These are phyloP conservation scores for Mortierella alpina DNA, from an alignment of 192 early-diverging fungal genomes.

Conservation along the genomic window DNA sequence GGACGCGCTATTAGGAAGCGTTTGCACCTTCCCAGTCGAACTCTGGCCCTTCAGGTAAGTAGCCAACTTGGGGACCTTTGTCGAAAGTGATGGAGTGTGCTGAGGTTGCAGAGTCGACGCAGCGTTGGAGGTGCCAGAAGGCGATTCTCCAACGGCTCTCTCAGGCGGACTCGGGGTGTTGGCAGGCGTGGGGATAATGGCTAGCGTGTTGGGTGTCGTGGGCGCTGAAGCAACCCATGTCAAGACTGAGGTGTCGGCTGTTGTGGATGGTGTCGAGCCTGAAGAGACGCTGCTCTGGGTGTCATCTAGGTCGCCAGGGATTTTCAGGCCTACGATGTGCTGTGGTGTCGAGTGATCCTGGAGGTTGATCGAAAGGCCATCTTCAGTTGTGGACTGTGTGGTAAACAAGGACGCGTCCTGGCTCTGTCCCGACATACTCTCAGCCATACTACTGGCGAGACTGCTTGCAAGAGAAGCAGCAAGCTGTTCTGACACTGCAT, in stretches of 20 bases:
- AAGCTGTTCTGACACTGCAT: conserved; percentile 37
- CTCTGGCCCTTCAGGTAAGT: too few species aligned
- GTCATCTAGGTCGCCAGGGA: neutral
- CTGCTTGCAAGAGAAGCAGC: conserved; percentile 35
- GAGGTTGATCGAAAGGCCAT: neutral
- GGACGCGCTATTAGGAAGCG: conserved; percentile 16
- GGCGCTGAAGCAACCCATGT: conserved; percentile 15
- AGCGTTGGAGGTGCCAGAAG: neutral
- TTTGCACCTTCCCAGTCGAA: neutral
- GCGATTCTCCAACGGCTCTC: neutral
- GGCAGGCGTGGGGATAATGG: conserved; percentile 27
- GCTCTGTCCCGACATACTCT: conserved; percentile 3
- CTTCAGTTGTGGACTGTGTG: neutral
- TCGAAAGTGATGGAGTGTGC: neutral
- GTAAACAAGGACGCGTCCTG: conserved; percentile 7
- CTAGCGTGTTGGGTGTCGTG: conserved; percentile 10
- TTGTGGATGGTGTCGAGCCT: conserved; percentile 4
- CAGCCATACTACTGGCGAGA: conserved; percentile 39
- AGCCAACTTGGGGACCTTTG: neutral
- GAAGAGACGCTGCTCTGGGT: neutral
- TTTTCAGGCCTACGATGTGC: too few species aligned
- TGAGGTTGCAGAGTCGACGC: too few species aligned
- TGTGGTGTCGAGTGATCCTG: neutral
- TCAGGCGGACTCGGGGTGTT: conserved; percentile 33
- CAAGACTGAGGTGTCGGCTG: conserved; percentile 9